Evolutionary conservation across 2,329 filamentous ascomycete genomes (phyloP).

Genomic region (Apiospora koreana): DNA sequence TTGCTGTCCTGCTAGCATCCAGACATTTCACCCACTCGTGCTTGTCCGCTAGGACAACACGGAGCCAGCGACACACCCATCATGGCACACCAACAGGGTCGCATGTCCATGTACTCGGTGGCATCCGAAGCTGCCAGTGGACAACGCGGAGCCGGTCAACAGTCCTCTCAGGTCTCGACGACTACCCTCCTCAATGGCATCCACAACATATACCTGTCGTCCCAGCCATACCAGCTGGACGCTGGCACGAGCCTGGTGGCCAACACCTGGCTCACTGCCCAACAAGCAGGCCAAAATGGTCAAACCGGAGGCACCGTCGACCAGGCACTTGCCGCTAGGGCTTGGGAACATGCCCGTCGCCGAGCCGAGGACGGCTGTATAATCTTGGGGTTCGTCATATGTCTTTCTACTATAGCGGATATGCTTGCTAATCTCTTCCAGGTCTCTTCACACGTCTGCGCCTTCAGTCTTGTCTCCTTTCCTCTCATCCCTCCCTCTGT

Average conservation of each 20-base stretch:
- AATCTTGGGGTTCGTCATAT: slow-evolving; percentile 73
- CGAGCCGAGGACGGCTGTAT: slow-evolving; percentile 96
- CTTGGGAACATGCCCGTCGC: slow-evolving; percentile 95
- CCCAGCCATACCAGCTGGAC: slow-evolving; percentile 83
- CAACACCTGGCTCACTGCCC: slow-evolving; percentile 90
- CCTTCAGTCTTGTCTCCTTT: slow-evolving; percentile 85
- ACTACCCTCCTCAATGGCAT: slow-evolving; percentile 90
- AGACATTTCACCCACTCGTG: slow-evolving; percentile 28
- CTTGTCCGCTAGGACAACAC: slow-evolving; percentile 43
- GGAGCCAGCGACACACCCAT: slow-evolving; percentile 23
- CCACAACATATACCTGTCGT: slow-evolving; percentile 83
- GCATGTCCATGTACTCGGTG: slow-evolving; percentile 71
- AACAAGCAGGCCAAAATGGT: slow-evolving; percentile 68
- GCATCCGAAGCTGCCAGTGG: slow-evolving; percentile 63
- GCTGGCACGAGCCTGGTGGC: slow-evolving; percentile 89
- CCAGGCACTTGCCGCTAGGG: slow-evolving; percentile 71
- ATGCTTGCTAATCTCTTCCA: slow-evolving; percentile 38
- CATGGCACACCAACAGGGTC: slow-evolving; percentile 56
- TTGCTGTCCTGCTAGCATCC: slow-evolving; percentile 6
- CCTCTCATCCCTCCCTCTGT: slow-evolving; percentile 76
- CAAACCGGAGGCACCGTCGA: slow-evolving; percentile 79
- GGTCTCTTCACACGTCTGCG: slow-evolving; percentile 84
- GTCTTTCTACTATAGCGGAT: slow-evolving; percentile 14
- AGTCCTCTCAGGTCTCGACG: slow-evolving; percentile 82
- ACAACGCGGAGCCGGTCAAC: slow-evolving; percentile 60